Evolutionary conservation across 495 filamentous ascomycete species (phyloP), one percentile per base, ranked within the genome.

Genomic region (Penicillium chermesinum): DNA sequence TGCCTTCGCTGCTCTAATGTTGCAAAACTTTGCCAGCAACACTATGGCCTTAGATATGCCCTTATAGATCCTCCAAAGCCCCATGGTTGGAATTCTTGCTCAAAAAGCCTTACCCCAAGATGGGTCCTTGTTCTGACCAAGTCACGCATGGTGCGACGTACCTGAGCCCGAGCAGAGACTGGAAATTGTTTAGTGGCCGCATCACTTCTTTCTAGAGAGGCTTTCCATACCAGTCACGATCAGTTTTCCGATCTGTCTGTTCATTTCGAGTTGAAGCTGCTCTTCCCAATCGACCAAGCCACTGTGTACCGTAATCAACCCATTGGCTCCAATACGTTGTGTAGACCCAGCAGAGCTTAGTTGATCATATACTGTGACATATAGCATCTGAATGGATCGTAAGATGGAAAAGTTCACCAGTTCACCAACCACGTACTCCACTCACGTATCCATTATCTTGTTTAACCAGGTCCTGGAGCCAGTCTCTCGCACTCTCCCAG

Each of bases 31-130:
- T n/a, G n/a, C n/a, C n/a, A n/a, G n/a, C n/a, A n/a, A n/a, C n/a
- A n/a, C n/a, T n/a, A n/a, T n/a, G 41, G 41, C 18, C 35, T 40
- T 2, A 51, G 25, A 15, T 19, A 43, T 2, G 41, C 21, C 2
- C 35, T 15, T 18, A 45, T 40, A n/a, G 35, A 40, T 21, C 41
- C 36, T 7, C 41, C 44, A 16, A 45, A 36, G 20, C 48, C 27
- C 41, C 49, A 53, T 72, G n/a, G 68, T 70, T 27, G 45, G 55
- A 54, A 51, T 30, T 56, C 48, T 33, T 44, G 44, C 22, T 56
- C 40, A 39, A 51, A 45, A 21, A 46, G 22, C 16, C 33, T 36
- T 2, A 51, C 25, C 2, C 19, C 17, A 13, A 45, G 17, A 35
- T 40, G 20, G 6, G 44, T 36, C 5, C 36, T 21, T 12, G 4